Evolutionary conservation across 148 eudicot species (phyloP).

Genomic region (Rhododendron kiyosumense): DNA sequence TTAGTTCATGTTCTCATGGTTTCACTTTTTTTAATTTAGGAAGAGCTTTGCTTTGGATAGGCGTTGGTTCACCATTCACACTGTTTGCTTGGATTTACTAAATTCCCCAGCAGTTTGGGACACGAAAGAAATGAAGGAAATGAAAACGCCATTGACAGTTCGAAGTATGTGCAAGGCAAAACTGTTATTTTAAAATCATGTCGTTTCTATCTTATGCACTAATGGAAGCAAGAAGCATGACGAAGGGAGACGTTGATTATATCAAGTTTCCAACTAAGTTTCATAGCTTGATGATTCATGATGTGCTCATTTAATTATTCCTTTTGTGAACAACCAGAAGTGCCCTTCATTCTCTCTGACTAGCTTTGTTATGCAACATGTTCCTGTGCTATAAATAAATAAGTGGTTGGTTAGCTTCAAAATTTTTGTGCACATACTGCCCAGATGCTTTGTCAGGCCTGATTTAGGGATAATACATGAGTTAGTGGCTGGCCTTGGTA

Average conservation of each 20-base stretch:
- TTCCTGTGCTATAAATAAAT: neutral
- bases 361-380: neutral
- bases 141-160: constrained; percentile 13
- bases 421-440: neutral
- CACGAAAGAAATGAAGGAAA: constrained; percentile 19
- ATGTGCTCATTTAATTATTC: too few relatives aligned
- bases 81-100: constrained; percentile 43
- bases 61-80: constrained; percentile 54
- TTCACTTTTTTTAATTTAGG: constrained; percentile 17
- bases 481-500: neutral
- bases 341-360: neutral
- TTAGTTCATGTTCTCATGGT: neutral
- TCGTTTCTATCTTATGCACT: neutral
- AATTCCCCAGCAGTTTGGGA: constrained; percentile 37
- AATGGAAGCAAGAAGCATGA: neutral
- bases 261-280: neutral
- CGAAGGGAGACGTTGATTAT: neutral
- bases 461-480: neutral
- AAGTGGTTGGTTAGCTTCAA: neutral
- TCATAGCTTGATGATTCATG: neutral
- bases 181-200: neutral
- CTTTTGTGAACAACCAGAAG: neutral
- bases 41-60: constrained; percentile 38
- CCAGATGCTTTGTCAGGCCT: neutral
- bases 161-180: constrained; percentile 21